phyloP scores from a whole-genome alignment of 1,139 yeast species.

The Pichia sp. region DNA sequence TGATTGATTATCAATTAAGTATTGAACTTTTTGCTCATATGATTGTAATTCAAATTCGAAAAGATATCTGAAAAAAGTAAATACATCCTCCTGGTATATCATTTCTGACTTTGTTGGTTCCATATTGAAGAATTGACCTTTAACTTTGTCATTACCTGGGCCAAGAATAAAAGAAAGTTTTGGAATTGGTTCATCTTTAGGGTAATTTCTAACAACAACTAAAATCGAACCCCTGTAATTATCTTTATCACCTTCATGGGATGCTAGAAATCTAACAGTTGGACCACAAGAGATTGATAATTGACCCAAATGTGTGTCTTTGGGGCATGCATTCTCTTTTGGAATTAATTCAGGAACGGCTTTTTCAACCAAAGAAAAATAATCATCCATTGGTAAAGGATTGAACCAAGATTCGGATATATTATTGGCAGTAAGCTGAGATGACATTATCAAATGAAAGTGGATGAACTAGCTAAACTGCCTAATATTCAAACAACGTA shows the following conservation, averaged over 20 bases:
- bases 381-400: conserved; percentile 23
- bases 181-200: conserved; percentile 18
- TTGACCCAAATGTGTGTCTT: conserved; percentile 22
- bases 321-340: conserved; percentile 18
- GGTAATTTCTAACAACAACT: conserved; percentile 42
- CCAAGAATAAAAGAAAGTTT: conserved; percentile 12
- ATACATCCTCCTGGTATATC: conserved; percentile 43
- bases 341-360: conserved; percentile 19
- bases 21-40: conserved; percentile 55
- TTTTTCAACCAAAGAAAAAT: conserved; percentile 15
- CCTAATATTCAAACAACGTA: too few species aligned
- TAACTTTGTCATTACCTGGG: conserved; percentile 1
- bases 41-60: conserved; percentile 42
- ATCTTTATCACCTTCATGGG: conserved; percentile 39
- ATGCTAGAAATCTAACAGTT: conserved; percentile 57
- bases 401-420: conserved; percentile 19
- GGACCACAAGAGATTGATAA: conserved; percentile 73
- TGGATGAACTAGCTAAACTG: too few species aligned
- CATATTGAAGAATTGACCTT: not conserved
- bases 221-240: conserved; percentile 62
- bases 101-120: conserved; percentile 17
- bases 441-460: not conserved
- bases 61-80: conserved; percentile 57
- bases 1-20: conserved; percentile 44
- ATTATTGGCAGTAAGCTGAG: not conserved